Evolutionary conservation across 2,329 filamentous ascomycete species (phyloP), one percentile per base, ranked within the genome.

Genomic region (Talaromyces funiculosus): DNA sequence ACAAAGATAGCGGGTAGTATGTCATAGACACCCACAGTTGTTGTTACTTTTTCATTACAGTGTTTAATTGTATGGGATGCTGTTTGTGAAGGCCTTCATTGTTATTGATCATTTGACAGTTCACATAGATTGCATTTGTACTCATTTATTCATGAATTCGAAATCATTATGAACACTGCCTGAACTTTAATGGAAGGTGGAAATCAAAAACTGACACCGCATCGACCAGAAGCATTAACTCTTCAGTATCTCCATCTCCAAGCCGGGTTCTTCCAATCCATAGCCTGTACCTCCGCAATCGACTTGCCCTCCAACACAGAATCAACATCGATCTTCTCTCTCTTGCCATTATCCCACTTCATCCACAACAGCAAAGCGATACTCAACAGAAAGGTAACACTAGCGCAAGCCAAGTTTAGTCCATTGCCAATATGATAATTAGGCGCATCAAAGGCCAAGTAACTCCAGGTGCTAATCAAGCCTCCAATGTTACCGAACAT

Each of bases 401-500:
- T 78, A n/a, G 79, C 78, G 0, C 84, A 85, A 0, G 83, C 88
- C 45, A 90, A 67, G 68, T 90, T 90, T 37, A 90, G 71, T 0
- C 87, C 87, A 67, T 90, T 90, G 1, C 88, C 88, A 60, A 90
- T 89, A 62, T 78, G 84, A 67, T 85, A 91, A 61, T 90, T 73
- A 0, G 88, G 88, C 0, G 67, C 82, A 67, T 90, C 87, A 65
- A 75, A 83, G 0, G 82, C 81, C 16, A 89, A 67, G 72, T 87
- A 89, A 1, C 78, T 81, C 86, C 86, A 89, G 0, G 84, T 87
- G 1, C 83, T 81, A 61, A 88, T 80, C 35, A 90, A 71, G 0
- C 87, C 88, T 2, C 88, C 88, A n/a, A 90, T 69, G 59, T 90
- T 90, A 29, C 87, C 88, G 24, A 89, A 76, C 86, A 90, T 90